These are phyloP conservation scores for Ettlia oleoabundans DNA, from an alignment of 139 green algal genomes.

Conservation along the genomic window DNA sequence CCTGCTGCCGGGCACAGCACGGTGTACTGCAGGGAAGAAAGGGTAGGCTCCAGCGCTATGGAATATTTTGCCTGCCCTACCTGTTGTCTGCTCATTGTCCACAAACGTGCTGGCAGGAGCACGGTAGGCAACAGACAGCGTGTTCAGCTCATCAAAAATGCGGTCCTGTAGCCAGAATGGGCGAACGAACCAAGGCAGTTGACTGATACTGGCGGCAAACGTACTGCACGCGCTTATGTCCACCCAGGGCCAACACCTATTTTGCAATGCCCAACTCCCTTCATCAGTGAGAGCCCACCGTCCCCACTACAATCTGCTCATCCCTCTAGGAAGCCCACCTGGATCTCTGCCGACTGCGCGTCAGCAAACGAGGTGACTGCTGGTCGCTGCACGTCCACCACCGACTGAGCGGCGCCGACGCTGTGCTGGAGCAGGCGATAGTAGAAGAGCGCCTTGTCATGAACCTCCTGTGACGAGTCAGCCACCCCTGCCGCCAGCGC, in stretches of 20 bases:
- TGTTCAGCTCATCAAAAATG: constrained; percentile 97
- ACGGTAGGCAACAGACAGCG: constrained; percentile 85
- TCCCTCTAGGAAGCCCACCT: constrained; percentile 14
- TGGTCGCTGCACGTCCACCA: constrained; percentile 54
- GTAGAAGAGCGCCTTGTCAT: constrained; percentile 92
- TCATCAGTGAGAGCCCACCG: too few species aligned
- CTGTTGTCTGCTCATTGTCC: constrained; percentile 12
- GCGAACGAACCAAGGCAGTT: not conserved
- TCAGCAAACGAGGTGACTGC: constrained; percentile 60
- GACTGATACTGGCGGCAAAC: not conserved
- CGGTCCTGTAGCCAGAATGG: constrained; percentile 52
- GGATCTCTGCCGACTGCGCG: constrained; percentile 63
- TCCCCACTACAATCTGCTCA: not conserved
- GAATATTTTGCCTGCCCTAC: too few species aligned
- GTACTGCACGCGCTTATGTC: too few species aligned
- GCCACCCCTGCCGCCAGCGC: constrained; percentile 65
- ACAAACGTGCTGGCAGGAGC: constrained; percentile 63
- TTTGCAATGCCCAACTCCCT: too few species aligned
- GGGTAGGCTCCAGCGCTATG: too few species aligned
- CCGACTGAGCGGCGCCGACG: constrained; percentile 48
- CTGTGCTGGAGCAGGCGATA: constrained; percentile 83
- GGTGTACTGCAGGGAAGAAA: too few species aligned
- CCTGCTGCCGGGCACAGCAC: too few species aligned
- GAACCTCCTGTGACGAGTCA: constrained; percentile 83
- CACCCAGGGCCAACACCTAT: too few species aligned